These are phyloP conservation scores for Fusarium sp. DNA, from an alignment of 2,329 filamentous ascomycete species.

Conservation along the genomic window DNA sequence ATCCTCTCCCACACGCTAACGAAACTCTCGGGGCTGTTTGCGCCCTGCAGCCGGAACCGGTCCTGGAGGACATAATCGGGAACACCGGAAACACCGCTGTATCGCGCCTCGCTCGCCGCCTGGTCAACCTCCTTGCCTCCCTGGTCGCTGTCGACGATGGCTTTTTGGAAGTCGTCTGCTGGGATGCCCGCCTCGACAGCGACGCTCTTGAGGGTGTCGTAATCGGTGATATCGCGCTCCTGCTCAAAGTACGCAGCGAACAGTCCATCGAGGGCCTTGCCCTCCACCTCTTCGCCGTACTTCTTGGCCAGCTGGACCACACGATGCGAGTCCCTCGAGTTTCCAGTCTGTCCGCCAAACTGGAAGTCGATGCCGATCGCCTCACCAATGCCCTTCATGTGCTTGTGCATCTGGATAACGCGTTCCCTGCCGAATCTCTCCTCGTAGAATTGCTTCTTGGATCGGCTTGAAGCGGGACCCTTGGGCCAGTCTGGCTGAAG, in stretches of 20 bases:
- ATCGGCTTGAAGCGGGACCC: conserved; percentile 47
- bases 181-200: conserved; percentile 61
- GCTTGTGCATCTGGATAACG: conserved; percentile 51
- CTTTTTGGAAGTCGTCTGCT: conserved; percentile 50
- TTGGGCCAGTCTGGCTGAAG: conserved; percentile 53
- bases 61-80: conserved; percentile 80
- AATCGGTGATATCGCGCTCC: conserved; percentile 57
- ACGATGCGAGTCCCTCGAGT: conserved; percentile 83
- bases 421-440: conserved; percentile 74
- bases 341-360: conserved; percentile 78
- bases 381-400: conserved; percentile 48
- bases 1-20: conserved; percentile 73
- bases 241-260: conserved; percentile 58
- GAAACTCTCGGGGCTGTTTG: conserved; percentile 75
- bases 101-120: conserved; percentile 44
- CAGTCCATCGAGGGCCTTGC: conserved; percentile 62
- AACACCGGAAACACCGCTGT: conserved; percentile 68
- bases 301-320: conserved; percentile 62
- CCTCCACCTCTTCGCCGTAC: conserved; percentile 65
- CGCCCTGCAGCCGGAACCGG: conserved; percentile 74
- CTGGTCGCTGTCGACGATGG: conserved; percentile 59
- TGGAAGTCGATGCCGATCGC: conserved; percentile 58
- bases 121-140: conserved; percentile 56
- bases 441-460: conserved; percentile 54
- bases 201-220: conserved; percentile 51